These are phyloP conservation scores for Periconia sp. DNA, from an alignment of 2,329 filamentous ascomycete genomes.

Conservation along the genomic window DNA sequence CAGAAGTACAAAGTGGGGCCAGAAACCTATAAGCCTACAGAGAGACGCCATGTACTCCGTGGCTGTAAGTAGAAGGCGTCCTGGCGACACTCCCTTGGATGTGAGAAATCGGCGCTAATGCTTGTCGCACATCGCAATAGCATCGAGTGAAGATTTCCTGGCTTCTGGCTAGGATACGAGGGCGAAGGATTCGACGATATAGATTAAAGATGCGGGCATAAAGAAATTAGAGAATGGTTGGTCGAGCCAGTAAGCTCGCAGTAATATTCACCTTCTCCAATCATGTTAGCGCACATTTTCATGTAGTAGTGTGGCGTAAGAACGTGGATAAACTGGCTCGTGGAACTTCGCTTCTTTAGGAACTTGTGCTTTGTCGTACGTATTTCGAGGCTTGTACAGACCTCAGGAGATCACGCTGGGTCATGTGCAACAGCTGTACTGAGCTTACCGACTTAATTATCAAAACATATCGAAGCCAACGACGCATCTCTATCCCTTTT, in stretches of 20 bases:
- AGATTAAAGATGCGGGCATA: constrained; percentile 26
- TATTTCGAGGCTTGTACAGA: neutral
- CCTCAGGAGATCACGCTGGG: neutral
- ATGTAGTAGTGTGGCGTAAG: neutral
- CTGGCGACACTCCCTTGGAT: constrained; percentile 13
- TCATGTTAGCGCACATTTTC: constrained; percentile 7
- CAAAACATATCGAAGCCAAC: too few species aligned
- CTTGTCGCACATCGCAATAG: constrained; percentile 25
- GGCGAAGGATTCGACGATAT: constrained; percentile 14
- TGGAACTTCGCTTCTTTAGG: neutral
- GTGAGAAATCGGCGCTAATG: constrained; percentile 20
- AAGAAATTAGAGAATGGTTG: constrained; percentile 27
- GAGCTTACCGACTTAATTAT: too few species aligned
- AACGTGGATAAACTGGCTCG: neutral
- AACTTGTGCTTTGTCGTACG: constrained; percentile 4
- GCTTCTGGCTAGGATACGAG: constrained; percentile 1
- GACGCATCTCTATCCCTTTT: too few species aligned
- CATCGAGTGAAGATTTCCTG: neutral
- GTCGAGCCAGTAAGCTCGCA: constrained; percentile 28
- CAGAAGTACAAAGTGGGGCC: neutral
- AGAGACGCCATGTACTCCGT: neutral
- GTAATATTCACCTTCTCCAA: constrained; percentile 18
- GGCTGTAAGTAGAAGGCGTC: constrained; percentile 1
- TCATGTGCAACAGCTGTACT: too few species aligned
- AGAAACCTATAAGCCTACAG: neutral